phyloP scores from a whole-genome alignment of 169 alveolate genomes.

The Eimeria sp. region DNA sequence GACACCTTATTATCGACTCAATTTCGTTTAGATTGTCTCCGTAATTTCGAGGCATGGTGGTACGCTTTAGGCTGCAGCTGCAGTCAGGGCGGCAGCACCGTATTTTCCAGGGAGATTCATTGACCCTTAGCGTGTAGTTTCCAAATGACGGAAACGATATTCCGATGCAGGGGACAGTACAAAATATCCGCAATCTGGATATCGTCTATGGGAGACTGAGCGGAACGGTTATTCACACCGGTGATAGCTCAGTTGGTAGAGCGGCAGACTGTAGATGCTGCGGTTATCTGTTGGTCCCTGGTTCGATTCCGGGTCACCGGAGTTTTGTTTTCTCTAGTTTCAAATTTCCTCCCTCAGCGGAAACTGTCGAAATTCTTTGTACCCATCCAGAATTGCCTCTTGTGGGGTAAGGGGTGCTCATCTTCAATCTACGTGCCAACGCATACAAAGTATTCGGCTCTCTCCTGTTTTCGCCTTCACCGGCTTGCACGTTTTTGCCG shows the following conservation, averaged over 20 bases:
- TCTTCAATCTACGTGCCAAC: background rate
- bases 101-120: background rate
- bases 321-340: slow-evolving; percentile 77
- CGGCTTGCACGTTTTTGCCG: background rate
- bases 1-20: background rate
- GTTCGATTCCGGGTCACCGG: slow-evolving; percentile 99
- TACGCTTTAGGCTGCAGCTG: background rate
- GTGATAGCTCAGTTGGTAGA: slow-evolving; percentile 98
- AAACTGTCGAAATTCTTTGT: background rate
- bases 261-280: slow-evolving; percentile 98
- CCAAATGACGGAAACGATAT: background rate
- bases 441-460: background rate
- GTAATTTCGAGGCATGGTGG: background rate
- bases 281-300: slow-evolving; percentile 98
- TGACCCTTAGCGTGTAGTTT: background rate
- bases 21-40: background rate
- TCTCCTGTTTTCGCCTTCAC: background rate
- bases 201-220: background rate
- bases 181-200: background rate
- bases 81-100: background rate
- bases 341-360: background rate
- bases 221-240: slow-evolving; percentile 85
- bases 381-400: no score
- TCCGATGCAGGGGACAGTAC: background rate
- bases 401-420: background rate